Base-by-base conservation (phyloP, 345 rosid genomes). In the Luvunga scandens region DNA sequence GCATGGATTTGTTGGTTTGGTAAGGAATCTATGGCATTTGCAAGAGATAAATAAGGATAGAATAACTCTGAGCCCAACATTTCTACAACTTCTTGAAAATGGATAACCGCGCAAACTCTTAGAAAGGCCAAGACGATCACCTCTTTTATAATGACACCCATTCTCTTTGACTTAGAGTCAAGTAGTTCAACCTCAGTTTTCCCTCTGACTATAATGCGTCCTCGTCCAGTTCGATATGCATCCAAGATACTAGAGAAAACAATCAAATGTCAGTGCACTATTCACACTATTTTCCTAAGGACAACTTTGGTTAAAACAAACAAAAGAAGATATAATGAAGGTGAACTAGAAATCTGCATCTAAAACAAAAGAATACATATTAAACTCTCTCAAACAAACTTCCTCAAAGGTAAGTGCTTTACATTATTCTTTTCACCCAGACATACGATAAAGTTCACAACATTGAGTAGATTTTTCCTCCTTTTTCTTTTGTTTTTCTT, bases 201-300 rank as follows among this genome's bases (percentile, higher is more conserved):
- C 42, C 99, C 99, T 83, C 99, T 90, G 62, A 93, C 89, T 69
- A 91, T 79, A 50, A 95, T 85, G 75, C 97, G 91, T 55, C 97
- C 99, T 72, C 87, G 85, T 76, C 99, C 98, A 75, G 94, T 91
- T 79, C 97, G 98, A 86, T 95, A 93, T 48, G 99, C 97, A 16
- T 92, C 97, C 80, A 95, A 87, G 78, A 95, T 91, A 85, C 99
- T 94, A 66, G 70, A 81, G 24, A 77, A 79, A 73, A 76, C 16
- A 83, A 38, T 61, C 34, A 80, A 24, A 61, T 53, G 72, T 76
- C 62, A 86, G 73, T 80, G 31, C 30, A 79, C 66, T 77, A 33
- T 30, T 76, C 27, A n/a, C 72, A 65, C 2, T 22, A 18, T 14
- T 38, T 21, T 61, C 28, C 16, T 63, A 63, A 30, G 4, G 7